A percentile compares a stretch with the other conserved stretches of the same genome.
phyloP scores from a whole-genome alignment of 805 yeast genomes.

The Alloascoidea africana region DNA sequence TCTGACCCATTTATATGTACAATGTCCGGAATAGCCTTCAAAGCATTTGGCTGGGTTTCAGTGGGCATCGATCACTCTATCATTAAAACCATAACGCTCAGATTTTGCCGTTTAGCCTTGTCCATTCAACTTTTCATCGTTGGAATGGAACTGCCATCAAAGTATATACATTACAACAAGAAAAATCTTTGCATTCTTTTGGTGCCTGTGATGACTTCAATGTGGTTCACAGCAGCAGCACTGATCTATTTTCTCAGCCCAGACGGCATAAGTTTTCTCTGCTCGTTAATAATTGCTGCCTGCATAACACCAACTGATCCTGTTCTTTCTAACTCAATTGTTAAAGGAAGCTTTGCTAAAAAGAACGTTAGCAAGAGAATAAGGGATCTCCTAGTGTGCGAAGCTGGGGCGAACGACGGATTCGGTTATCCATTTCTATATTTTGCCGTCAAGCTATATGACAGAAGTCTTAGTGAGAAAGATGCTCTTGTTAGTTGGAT shows the following conservation, averaged over 20 bases:
- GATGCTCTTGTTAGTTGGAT: too few species aligned
- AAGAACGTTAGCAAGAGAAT: constrained; percentile 44
- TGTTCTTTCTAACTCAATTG: constrained; percentile 58
- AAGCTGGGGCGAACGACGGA: constrained; percentile 67
- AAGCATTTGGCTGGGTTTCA: constrained; percentile 40
- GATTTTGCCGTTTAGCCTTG: constrained; percentile 45
- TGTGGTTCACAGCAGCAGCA: constrained; percentile 51
- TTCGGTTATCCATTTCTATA: constrained; percentile 44
- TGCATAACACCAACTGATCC: constrained; percentile 74
- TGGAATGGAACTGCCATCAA: constrained; percentile 58
- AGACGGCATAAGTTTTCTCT: constrained; percentile 33
- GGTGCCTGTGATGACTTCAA: constrained; percentile 55
- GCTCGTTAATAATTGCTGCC: constrained; percentile 46
- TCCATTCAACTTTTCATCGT: constrained; percentile 62
- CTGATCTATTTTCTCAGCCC: constrained; percentile 51
- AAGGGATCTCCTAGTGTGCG: constrained; percentile 48
- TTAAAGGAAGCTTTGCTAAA: constrained; percentile 56
- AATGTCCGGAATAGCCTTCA: constrained; percentile 42
- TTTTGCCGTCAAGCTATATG: constrained; percentile 38
- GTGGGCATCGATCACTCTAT: constrained; percentile 34
- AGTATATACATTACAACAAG: constrained; percentile 49
- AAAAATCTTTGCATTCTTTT: constrained; percentile 38
- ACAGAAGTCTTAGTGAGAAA: too few species aligned
- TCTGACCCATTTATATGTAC: constrained; percentile 59
- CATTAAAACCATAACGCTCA: constrained; percentile 37